A percentile compares a stretch with the other conserved stretches of the same genome.
Evolutionary conservation across 345 rosid species (phyloP).

Genomic region (Erysimum cheiranthoides): DNA sequence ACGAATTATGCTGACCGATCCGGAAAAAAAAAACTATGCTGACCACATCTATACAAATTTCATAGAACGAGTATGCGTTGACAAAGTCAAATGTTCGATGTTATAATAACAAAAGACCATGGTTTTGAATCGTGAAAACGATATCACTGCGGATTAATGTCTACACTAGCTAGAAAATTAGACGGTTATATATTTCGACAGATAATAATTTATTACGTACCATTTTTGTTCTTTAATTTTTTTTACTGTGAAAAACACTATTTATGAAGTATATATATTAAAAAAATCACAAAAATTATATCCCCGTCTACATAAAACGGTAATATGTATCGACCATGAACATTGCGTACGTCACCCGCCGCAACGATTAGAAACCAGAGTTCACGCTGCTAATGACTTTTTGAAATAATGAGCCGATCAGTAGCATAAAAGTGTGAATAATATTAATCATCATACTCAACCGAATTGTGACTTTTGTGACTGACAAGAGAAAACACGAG

Average conservation of each 20-base stretch:
- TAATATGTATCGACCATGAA: too few relatives aligned
- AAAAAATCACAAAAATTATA: too few relatives aligned
- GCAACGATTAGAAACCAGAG: conserved; percentile 11
- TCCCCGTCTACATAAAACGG: too few relatives aligned
- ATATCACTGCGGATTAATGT: background rate
- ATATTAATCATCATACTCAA: conserved; percentile 27
- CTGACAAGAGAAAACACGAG: conserved; percentile 38
- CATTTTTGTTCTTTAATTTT: too few relatives aligned
- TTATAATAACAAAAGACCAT: background rate
- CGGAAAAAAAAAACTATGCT: background rate
- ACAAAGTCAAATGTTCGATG: conserved; percentile 3
- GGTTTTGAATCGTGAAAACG: background rate
- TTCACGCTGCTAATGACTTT: conserved; percentile 10
- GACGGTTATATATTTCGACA: background rate
- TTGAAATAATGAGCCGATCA: conserved; percentile 11
- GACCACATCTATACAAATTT: conserved; percentile 13
- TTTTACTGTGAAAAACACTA: too few relatives aligned
- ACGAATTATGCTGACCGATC: background rate
- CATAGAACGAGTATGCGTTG: conserved; percentile 20
- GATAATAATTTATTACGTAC: background rate
- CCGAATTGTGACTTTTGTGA: conserved; percentile 27
- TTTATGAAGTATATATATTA: too few relatives aligned
- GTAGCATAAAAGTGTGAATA: conserved; percentile 9
- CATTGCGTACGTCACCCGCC: background rate
- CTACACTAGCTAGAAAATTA: background rate